phyloP scores from a whole-genome alignment of 192 early-diverging fungal genomes.

The Coemansia sp. region DNA sequence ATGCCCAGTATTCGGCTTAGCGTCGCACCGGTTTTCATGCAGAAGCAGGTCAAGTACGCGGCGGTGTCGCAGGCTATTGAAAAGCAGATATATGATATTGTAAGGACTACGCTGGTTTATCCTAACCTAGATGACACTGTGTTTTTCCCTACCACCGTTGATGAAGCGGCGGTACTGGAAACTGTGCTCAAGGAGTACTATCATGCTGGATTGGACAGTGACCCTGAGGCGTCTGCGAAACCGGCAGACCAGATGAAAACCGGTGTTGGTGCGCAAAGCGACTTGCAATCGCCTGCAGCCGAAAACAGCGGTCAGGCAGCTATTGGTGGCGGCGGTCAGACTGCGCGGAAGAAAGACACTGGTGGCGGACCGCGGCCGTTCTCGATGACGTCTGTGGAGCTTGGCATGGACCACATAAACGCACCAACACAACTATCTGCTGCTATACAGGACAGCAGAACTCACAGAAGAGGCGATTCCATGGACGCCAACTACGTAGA shows the following conservation, averaged over 20 bases:
- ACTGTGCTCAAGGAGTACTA: conserved; percentile 42
- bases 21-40: conserved; percentile 80
- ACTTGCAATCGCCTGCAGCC: not conserved
- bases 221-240: not conserved
- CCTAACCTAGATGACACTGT: conserved; percentile 89
- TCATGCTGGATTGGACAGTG: conserved; percentile 21
- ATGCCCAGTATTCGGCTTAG: conserved; percentile 72
- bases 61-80: conserved; percentile 86
- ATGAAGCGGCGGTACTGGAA: conserved; percentile 64
- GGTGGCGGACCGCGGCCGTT: not conserved
- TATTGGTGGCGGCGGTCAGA: not conserved
- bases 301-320: not conserved
- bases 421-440: not conserved
- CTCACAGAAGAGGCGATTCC: not conserved
- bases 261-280: not conserved
- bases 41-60: conserved; percentile 77
- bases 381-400: conserved; percentile 5
- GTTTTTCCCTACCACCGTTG: conserved; percentile 65
- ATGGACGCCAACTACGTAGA: not conserved
- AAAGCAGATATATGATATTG: conserved; percentile 77
- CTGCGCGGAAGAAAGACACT: not conserved
- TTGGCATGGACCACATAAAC: not conserved
- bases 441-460: not conserved
- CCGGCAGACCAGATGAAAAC: not conserved
- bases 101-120: conserved; percentile 76